Base-by-base conservation (phyloP, 495 filamentous ascomycete species). In the Niebla homalea region DNA sequence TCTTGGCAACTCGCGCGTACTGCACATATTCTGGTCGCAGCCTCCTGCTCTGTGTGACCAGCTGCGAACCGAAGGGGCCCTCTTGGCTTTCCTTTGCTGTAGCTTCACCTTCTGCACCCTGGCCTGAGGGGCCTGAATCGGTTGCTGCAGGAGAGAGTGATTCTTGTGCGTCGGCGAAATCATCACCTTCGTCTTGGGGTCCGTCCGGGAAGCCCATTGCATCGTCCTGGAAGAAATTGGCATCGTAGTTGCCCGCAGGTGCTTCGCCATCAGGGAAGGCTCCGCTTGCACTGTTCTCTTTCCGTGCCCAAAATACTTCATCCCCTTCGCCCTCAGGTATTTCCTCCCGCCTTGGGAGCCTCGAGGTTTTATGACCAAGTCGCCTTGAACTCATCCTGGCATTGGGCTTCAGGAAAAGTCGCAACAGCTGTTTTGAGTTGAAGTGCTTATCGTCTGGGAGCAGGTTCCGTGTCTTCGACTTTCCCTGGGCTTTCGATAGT, bases 401-500 rank as follows among this genome's bases (percentile, higher is more conserved):
- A 56, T 89, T 94, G 5, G 92, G 92, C 61, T 99, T 99, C 23
- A 97, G 71, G 74, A 97, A 99, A 3, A 97, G 74, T 42, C 77
- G 81, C 6, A 97, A 74, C 8, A 99, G 71, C 58, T 94, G 85
- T 54, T 80, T 81, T 5, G 89, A 96, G 67, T 89, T 92, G 71
- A 99, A 99, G 60, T 97, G 93, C 63, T 95, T 95, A 68, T 99
- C 92, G 59, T 99, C 92, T 3, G 92, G 92, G 14, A 99, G 78
- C 1, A 99, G 74, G 62, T 99, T 94, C 38, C 87, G 76, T 15
- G 84, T 84, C 66, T 92, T 94, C 5, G 87, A 92, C 62, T 85
- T 92, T 87, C 89, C 94, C 64, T 97, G 87, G 43, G 86, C 84
- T 62, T 94, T 94, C 23, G 92, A 83, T 32, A 97, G 60, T 10